phyloP scores from a whole-genome alignment of 2,329 filamentous ascomycete species.

The Colletotrichum sp. region DNA sequence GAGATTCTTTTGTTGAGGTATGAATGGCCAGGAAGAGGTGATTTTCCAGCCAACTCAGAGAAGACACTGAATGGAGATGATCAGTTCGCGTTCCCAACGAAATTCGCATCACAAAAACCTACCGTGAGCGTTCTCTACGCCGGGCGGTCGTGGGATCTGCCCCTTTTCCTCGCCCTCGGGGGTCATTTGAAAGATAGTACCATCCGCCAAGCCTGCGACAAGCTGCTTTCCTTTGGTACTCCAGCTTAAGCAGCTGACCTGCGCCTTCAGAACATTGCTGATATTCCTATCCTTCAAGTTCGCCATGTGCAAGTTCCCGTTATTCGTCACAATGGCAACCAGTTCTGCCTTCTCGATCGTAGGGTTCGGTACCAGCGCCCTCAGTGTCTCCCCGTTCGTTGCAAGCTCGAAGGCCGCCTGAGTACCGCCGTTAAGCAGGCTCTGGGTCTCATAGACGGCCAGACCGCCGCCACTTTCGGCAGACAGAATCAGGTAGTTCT shows the following conservation, averaged over 20 bases:
- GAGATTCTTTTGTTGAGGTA: constrained; percentile 64
- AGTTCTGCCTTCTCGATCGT: constrained; percentile 73
- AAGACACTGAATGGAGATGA: constrained; percentile 72
- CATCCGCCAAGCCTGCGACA: constrained; percentile 83
- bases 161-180: constrained; percentile 79
- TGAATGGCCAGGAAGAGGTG: constrained; percentile 83
- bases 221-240: constrained; percentile 93
- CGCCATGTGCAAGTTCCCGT: constrained; percentile 83
- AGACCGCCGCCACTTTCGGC: constrained; percentile 83
- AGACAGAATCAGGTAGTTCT: constrained; percentile 81
- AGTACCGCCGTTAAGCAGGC: constrained; percentile 68
- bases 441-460: constrained; percentile 79
- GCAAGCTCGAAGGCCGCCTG: constrained; percentile 76
- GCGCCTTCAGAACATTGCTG: constrained; percentile 69
- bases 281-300: constrained; percentile 74
- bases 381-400: constrained; percentile 76
- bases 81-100: constrained; percentile 28
- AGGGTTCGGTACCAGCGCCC: constrained; percentile 82
- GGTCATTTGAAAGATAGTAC: constrained; percentile 82
- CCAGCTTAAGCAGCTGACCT: constrained; percentile 88
- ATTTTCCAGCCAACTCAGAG: constrained; percentile 88
- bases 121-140: constrained; percentile 72
- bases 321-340: constrained; percentile 79
- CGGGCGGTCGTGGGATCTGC: constrained; percentile 78
- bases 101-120: constrained; percentile 34